A percentile compares a stretch with the other conserved stretches of the same genome.
Evolutionary conservation across 2,329 filamentous ascomycete genomes (phyloP).

Genomic region (Aspergillus intermedius): DNA sequence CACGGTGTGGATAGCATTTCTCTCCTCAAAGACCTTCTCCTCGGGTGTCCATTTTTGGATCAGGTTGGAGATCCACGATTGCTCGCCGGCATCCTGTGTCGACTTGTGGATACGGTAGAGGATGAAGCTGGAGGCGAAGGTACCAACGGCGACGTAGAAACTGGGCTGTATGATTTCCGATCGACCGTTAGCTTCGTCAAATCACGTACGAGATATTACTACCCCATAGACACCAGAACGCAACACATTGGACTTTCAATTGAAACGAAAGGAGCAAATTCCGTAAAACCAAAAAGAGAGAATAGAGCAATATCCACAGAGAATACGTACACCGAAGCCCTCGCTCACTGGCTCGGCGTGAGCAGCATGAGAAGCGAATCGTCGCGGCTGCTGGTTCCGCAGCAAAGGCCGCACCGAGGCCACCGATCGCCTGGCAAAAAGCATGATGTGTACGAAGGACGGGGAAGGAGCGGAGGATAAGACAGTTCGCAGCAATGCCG

Average conservation of each 20-base stretch:
- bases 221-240: no score
- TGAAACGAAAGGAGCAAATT: no score
- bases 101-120: conserved; percentile 38
- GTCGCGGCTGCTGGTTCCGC: conserved; percentile 37
- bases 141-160: conserved; percentile 42
- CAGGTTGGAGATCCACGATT: conserved; percentile 39
- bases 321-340: conserved; percentile 38
- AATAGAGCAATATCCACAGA: conserved; percentile 7
- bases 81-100: conserved; percentile 30
- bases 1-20: conserved; percentile 55
- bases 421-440: conserved; percentile 36
- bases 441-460: conserved; percentile 31
- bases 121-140: conserved; percentile 36
- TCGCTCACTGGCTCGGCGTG: conserved; percentile 40
- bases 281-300: neutral
- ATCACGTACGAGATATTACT: neutral
- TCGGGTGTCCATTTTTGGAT: conserved; percentile 52
- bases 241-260: no score
- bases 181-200: conserved; percentile 12
- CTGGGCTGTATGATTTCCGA: conserved; percentile 33
- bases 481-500: conserved; percentile 29
- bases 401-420: conserved; percentile 32
- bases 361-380: conserved; percentile 39
- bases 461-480: conserved; percentile 23
- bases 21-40: conserved; percentile 48